Base-by-base conservation (phyloP, 805 yeast genomes). In the Metschnikowia henanensis region DNA sequence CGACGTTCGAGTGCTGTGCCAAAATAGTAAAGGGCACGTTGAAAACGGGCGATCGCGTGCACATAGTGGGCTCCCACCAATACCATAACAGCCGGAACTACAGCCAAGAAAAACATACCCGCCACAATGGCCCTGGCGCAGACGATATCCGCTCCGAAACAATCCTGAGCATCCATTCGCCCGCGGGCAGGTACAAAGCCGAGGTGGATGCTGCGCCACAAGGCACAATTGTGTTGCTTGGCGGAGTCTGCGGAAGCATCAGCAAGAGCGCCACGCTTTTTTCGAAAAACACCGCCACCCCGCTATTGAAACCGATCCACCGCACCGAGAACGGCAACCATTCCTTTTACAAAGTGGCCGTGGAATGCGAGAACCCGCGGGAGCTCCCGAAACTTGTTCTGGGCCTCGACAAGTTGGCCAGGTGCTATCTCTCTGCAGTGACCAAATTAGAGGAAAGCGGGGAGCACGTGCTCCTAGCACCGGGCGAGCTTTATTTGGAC, bases 401-500 rank as follows among this genome's bases (percentile, higher is more conserved):
- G n/a, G 91, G 89, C 0, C 65, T 94, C 37, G 72, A 84, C 45
- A 77, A 72, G 43, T 65, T 87, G 22, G 76, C 76, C 53, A 78
- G 76, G 51, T 68, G 83, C 0, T 91, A 87, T 57, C 75, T 84
- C 8, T 84, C 90, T 3, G 72, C 81, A 29, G 74, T 74, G 17
- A 68, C 87, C n/a, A 80, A 76, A 50, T 88, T 85, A 1, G 96
- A 89, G 59, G 95, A 87, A 52, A 84, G 91, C 39, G 97, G 97
- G 2, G 97, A 90, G 55, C 88, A 85, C 59, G 81, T 82, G 1
- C 60, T 94, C 0, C 57, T 82, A 21, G 97, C 94, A 0, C 79
- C 88, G 8, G 99, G 99, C 6, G 98, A 94, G 58, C 55, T 92
- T 15, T 88, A 87, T 57, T 61, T 94, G 64, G 98, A 94, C 61